Evolutionary conservation across 192 early-diverging fungal species (phyloP).

Genomic region (Thamnidium elegans): DNA sequence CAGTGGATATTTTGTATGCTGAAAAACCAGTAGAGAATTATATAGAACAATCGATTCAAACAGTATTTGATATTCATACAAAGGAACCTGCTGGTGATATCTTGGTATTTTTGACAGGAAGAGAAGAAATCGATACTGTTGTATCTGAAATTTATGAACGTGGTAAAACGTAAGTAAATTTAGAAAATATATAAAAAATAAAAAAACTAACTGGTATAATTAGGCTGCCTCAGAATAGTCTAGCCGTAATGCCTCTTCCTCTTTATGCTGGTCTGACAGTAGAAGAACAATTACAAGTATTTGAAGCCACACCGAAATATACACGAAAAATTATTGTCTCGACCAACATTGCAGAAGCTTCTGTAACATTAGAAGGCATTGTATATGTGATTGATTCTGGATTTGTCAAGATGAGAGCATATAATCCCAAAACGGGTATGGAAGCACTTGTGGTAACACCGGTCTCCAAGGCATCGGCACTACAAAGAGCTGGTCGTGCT

Average conservation of each 20-base stretch:
- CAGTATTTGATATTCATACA: slow-evolving; percentile 71
- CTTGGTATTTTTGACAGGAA: slow-evolving; percentile 68
- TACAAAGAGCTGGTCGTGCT: slow-evolving; percentile 92
- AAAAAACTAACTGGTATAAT: neutral
- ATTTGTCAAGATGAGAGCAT: slow-evolving; percentile 78
- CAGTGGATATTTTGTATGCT: slow-evolving; percentile 64
- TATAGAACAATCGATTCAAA: slow-evolving; percentile 61
- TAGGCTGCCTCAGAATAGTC: slow-evolving; percentile 35
- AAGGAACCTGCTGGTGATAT: slow-evolving; percentile 65
- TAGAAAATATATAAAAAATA: neutral
- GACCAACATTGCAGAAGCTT: slow-evolving; percentile 89
- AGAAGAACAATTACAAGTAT: slow-evolving; percentile 66
- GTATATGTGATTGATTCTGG: slow-evolving; percentile 78
- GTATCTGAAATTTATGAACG: slow-evolving; percentile 59
- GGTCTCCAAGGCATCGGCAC: slow-evolving; percentile 88
- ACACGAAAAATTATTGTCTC: slow-evolving; percentile 84
- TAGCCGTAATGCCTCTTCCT: slow-evolving; percentile 53
- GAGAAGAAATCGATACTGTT: slow-evolving; percentile 71
- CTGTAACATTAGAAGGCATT: slow-evolving; percentile 72
- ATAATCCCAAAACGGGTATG: slow-evolving; percentile 92
- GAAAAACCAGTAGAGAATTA: slow-evolving; percentile 62
- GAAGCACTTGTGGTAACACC: slow-evolving; percentile 87
- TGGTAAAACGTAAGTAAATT: slow-evolving; percentile 42
- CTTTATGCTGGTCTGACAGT: slow-evolving; percentile 69
- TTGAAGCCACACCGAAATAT: slow-evolving; percentile 52